Conservation (phyloP, 768 basidiomycete species). For the Rhodosporidiobolus odoratus region DNA sequence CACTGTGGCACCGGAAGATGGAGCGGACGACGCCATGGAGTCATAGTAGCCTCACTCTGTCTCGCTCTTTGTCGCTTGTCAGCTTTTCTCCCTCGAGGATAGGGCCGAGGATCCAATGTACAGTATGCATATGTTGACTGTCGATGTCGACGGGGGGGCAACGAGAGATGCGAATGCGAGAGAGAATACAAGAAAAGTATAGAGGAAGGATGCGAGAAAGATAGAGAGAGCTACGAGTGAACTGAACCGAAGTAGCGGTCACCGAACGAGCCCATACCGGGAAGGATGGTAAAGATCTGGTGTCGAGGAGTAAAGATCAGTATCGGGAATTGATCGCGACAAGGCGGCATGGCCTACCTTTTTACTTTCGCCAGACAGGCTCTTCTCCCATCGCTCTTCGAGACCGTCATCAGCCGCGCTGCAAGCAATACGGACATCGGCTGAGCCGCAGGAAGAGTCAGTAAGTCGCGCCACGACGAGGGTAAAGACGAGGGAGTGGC, state of each 20-base stretch:
- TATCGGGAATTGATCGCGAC: background rate
- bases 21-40: background rate
- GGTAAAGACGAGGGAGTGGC: background rate
- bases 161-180: background rate
- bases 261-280: constrained; percentile 74
- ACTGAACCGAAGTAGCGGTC: constrained; percentile 49
- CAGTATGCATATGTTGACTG: too few relatives aligned
- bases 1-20: background rate
- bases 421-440: constrained; percentile 59
- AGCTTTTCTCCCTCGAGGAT: background rate
- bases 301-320: too few relatives aligned
- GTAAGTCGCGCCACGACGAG: too few relatives aligned
- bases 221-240: background rate
- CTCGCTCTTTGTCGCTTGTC: too few relatives aligned
- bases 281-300: constrained; percentile 70
- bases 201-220: background rate
- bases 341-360: constrained; percentile 47
- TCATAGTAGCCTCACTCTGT: background rate
- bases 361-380: constrained; percentile 53
- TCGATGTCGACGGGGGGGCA: too few relatives aligned
- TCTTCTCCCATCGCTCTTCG: constrained; percentile 66
- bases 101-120: background rate
- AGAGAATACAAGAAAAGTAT: background rate
- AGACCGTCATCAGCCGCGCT: constrained; percentile 75
- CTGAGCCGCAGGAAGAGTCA: constrained; percentile 33